Conservation (phyloP, 1,284 basidiomycete species). For the Ganoderma lingzhi region DNA sequence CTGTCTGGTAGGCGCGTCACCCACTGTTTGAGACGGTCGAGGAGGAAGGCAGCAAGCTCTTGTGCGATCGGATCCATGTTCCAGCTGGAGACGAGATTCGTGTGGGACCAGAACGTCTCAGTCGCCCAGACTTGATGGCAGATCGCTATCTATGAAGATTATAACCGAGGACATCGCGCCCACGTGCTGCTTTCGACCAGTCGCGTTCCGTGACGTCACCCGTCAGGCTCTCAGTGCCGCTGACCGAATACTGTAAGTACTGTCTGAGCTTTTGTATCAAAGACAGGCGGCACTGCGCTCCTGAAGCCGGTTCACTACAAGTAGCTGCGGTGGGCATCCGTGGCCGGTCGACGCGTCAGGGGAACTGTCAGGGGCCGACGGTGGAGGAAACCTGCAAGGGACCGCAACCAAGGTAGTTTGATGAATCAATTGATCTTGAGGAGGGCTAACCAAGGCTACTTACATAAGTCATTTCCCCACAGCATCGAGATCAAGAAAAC, state of each 20-base stretch:
- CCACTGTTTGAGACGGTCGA: constrained; percentile 41
- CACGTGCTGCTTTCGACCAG: constrained; percentile 22
- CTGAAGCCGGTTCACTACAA: background rate
- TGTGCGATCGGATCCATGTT: constrained; percentile 46
- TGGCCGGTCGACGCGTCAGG: too few species aligned
- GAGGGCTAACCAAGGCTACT: background rate
- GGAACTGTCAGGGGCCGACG: too few species aligned
- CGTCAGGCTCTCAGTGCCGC: too few species aligned
- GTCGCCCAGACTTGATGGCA: background rate
- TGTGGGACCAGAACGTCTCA: background rate
- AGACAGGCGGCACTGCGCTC: too few species aligned
- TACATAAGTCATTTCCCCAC: background rate
- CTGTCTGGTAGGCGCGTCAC: constrained; percentile 4
- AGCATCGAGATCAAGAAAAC: background rate
- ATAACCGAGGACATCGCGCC: background rate
- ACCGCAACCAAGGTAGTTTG: background rate
- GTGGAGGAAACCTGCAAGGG: too few species aligned
- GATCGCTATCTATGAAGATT: constrained; percentile 23
- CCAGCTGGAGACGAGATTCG: background rate
- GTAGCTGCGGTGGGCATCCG: background rate
- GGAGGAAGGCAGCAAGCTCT: constrained; percentile 42
- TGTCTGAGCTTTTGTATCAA: too few species aligned
- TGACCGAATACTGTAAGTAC: too few species aligned
- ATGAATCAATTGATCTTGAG: background rate
- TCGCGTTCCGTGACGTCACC: background rate